Evolutionary conservation across 2,329 filamentous ascomycete genomes (phyloP).

Genomic region (Diaporthe ilicicola): DNA sequence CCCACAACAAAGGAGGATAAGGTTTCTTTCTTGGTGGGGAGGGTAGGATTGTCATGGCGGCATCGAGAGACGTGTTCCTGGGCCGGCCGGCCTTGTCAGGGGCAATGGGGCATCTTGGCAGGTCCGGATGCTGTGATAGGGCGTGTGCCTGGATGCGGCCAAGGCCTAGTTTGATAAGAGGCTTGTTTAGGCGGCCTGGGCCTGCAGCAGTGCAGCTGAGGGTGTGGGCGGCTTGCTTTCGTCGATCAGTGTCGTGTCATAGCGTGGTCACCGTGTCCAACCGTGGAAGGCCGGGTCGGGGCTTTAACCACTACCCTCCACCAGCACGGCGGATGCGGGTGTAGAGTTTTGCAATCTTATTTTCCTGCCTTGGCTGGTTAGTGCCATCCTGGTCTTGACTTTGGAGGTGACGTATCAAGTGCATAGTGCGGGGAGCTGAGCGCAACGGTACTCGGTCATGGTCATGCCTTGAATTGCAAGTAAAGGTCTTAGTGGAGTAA

Average conservation of each 20-base stretch:
- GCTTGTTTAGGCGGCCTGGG: slow-evolving; percentile 23
- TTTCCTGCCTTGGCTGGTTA: slow-evolving; percentile 13
- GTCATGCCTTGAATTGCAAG: not conserved
- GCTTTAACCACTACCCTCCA: no score
- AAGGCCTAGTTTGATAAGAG: slow-evolving; percentile 27
- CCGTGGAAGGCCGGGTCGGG: no score
- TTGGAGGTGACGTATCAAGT: slow-evolving; percentile 14
- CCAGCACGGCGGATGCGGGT: no score
- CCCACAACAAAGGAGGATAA: slow-evolving; percentile 18
- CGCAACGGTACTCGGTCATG: no score
- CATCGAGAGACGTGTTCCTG: slow-evolving; percentile 21
- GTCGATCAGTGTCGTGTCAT: slow-evolving; percentile 6
- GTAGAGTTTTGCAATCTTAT: slow-evolving; percentile 9
- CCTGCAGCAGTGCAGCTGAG: slow-evolving; percentile 21
- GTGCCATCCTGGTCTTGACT: not conserved
- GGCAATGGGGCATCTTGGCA: slow-evolving; percentile 24
- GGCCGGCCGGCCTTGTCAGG: slow-evolving; percentile 9
- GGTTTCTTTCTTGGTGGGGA: slow-evolving; percentile 22
- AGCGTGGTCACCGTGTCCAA: slow-evolving; percentile 6
- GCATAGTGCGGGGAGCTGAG: slow-evolving; percentile 3
- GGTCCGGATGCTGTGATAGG: slow-evolving; percentile 7
- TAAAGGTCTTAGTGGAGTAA: not conserved
- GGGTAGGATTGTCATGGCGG: slow-evolving; percentile 25
- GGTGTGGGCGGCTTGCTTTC: slow-evolving; percentile 10
- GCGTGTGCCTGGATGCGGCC: slow-evolving; percentile 13